Conservation (phyloP, 345 rosid species). For the Anastatica hierochuntica region DNA sequence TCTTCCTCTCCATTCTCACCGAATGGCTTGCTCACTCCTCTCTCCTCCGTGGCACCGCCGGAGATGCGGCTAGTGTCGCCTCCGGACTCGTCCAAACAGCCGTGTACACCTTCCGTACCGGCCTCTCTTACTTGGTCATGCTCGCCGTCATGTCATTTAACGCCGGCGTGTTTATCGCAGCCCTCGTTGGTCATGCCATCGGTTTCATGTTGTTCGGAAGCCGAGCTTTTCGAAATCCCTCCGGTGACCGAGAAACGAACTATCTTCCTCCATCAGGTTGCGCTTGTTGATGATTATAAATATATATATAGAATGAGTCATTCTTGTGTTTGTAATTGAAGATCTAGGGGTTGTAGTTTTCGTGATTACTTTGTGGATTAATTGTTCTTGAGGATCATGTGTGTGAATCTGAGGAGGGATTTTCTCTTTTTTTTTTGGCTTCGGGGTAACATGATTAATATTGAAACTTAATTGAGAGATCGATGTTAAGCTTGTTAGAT, state of each 20-base stretch:
- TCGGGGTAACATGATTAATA: too few relatives aligned
- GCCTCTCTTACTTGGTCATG: conserved; percentile 55
- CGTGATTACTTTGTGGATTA: conserved; percentile 5
- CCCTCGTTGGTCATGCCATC: conserved; percentile 51
- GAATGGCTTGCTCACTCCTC: conserved; percentile 41
- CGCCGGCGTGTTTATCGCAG: conserved; percentile 56
- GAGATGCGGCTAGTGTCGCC: conserved; percentile 36
- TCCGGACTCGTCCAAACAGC: conserved; percentile 46
- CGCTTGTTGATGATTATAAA: conserved; percentile 15
- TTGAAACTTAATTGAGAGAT: too few relatives aligned
- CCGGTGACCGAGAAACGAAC: conserved; percentile 4
- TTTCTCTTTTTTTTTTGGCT: not conserved
- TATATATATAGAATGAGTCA: too few relatives aligned
- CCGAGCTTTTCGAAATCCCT: conserved; percentile 13
- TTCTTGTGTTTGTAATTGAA: not conserved
- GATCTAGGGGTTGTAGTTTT: conserved; percentile 10
- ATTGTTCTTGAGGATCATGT: conserved; percentile 10
- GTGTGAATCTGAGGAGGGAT: not conserved
- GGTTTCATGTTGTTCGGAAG: conserved; percentile 55
- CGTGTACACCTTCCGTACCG: conserved; percentile 42
- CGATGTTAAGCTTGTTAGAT: too few relatives aligned
- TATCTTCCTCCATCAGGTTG: conserved; percentile 7
- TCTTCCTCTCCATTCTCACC: conserved; percentile 37
- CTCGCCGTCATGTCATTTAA: conserved; percentile 72
- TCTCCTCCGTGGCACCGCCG: conserved; percentile 22